Evolutionary conservation across 1,284 basidiomycete species (phyloP), one percentile per base, ranked within the genome.

Genomic region (Takashimella tepidaria): DNA sequence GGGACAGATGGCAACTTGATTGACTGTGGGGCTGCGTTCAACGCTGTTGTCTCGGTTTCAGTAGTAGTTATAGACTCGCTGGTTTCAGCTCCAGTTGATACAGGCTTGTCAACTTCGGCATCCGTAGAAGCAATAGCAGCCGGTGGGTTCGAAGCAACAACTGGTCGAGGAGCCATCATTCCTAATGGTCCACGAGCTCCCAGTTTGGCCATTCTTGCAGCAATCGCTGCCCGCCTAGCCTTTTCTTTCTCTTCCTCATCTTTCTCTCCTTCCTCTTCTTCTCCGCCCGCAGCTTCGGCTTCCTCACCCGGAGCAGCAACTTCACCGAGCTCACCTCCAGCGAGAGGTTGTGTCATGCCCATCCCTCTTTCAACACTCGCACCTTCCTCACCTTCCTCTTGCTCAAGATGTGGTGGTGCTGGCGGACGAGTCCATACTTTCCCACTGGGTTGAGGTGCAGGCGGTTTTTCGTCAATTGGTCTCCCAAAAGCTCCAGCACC

Each of bases 401-500:
- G 53, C 58, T 79, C 80, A 49, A 77, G 75, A 23, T 79, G 77
- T 49, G 79, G 68, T 20, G 68, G 69, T 10, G 70, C 74, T 56
- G 73, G 55, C 43, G 77, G 74, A 51, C 76, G 83, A 69, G 88
- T 86, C 89, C 89, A 92, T 71, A 86, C 89, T 64, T 70, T 75
- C 8, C 70, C 70, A 8, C 52, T 64, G 0, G 87, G 86, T 66
- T 84, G 87, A 60, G 86, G 86, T 21, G 84, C 82, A 1, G 86
- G 81, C 8, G 83, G 80, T 3, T 61, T 60, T 11, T 57, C 56
- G 11, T 61, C 77, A 11, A 56, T 51, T 0, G 76, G 58, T 4
- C 27, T 81, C 20, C 87, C 87, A 67, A 92, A 92, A 10, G 80
- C 87, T 20, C 86, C 85, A 2, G 68, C 68, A 4, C 87, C 88